Conservation (phyloP, 148 eudicot genomes). For the Camellia sinensis region DNA sequence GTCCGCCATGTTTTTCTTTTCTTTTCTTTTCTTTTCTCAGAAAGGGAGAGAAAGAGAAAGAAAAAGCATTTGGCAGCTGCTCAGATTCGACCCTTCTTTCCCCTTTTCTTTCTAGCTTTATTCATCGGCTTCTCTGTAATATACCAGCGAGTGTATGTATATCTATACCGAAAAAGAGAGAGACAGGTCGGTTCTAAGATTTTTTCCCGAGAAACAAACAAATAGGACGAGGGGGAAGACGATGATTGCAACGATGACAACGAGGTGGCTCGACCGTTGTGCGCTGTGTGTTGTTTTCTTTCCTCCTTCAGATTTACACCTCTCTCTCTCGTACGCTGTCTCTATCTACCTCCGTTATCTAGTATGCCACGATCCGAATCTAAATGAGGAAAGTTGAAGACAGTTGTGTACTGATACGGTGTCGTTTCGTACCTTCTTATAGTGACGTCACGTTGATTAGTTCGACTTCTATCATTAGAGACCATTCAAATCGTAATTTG, state of each 20-base stretch:
- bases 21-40: background rate
- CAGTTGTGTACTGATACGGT: too few relatives aligned
- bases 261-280: slow-evolving; percentile 5
- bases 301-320: background rate
- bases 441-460: too few relatives aligned
- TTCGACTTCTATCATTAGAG: too few relatives aligned
- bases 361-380: too few relatives aligned
- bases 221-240: background rate
- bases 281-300: background rate
- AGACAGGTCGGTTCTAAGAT: too few relatives aligned
- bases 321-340: background rate
- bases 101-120: slow-evolving; percentile 32
- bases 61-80: slow-evolving; percentile 20
- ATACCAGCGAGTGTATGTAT: background rate
- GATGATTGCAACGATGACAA: too few relatives aligned
- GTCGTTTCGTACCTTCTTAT: too few relatives aligned
- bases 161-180: background rate
- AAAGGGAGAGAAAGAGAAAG: slow-evolving; percentile 1
- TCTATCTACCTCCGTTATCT: background rate
- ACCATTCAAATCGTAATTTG: too few relatives aligned
- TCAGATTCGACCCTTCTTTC: slow-evolving; percentile 17
- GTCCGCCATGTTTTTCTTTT: slow-evolving; percentile 33
- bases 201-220: background rate
- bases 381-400: too few relatives aligned
- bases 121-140: slow-evolving; percentile 15